Evolutionary conservation across 1,284 basidiomycete genomes (phyloP).

Genomic region (Irpex lacteus): DNA sequence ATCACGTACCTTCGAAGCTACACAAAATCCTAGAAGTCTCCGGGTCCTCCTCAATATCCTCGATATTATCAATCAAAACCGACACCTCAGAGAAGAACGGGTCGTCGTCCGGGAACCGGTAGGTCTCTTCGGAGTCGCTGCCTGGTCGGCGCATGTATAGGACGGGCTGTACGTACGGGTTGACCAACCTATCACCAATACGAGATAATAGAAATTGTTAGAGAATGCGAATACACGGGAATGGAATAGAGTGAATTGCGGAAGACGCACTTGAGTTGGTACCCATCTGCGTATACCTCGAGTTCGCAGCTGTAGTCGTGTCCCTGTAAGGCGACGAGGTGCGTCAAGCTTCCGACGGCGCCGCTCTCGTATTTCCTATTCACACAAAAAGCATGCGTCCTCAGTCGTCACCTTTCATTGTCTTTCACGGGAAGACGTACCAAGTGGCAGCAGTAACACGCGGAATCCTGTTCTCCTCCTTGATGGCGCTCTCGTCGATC

Average conservation of each 20-base stretch:
- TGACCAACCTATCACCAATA: slow-evolving; percentile 61
- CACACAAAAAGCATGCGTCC: not conserved
- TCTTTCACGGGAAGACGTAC: no score
- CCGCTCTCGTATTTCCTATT: slow-evolving; percentile 89
- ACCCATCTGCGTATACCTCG: slow-evolving; percentile 90
- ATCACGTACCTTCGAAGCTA: slow-evolving; percentile 64
- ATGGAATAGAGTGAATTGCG: no score
- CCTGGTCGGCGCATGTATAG: slow-evolving; percentile 84
- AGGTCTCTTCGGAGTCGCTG: slow-evolving; percentile 79
- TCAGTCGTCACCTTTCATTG: not conserved
- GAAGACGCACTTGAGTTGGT: slow-evolving; percentile 63
- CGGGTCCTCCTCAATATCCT: slow-evolving; percentile 73
- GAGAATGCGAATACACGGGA: no score
- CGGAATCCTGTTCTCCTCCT: slow-evolving; percentile 77
- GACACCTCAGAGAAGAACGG: slow-evolving; percentile 92
- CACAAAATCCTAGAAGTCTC: slow-evolving; percentile 71
- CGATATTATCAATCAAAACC: slow-evolving; percentile 80
- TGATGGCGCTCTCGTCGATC: slow-evolving; percentile 78
- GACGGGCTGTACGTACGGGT: slow-evolving; percentile 83
- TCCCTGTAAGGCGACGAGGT: slow-evolving; percentile 87
- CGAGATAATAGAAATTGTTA: not conserved
- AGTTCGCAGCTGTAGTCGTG: slow-evolving; percentile 91
- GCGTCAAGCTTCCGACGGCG: slow-evolving; percentile 87
- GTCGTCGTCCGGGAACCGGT: slow-evolving; percentile 82
- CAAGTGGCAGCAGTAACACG: slow-evolving; percentile 79